These are phyloP conservation scores for Kodamaea kaohsiungensis DNA, from an alignment of 805 yeast genomes.

Conservation along the genomic window DNA sequence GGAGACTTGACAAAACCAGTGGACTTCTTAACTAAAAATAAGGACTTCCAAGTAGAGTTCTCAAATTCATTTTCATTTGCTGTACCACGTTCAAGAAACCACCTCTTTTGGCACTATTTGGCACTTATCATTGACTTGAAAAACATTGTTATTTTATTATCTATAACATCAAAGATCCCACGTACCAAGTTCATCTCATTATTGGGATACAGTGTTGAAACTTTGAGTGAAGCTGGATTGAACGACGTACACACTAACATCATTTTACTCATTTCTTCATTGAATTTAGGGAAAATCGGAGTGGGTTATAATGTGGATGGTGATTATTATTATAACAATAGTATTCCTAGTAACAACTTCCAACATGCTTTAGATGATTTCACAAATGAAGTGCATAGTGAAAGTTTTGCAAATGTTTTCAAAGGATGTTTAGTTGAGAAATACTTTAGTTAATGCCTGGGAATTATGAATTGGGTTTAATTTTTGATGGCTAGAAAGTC, in stretches of 20 bases:
- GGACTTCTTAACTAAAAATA: conserved; percentile 1
- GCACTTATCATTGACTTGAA: conserved; percentile 31
- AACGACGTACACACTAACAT: conserved; percentile 20
- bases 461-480: too few species aligned
- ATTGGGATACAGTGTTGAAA: conserved; percentile 26
- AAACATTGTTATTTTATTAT: conserved; percentile 29
- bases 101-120: conserved; percentile 23
- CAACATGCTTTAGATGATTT: conserved; percentile 4
- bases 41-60: conserved; percentile 11
- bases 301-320: conserved; percentile 26
- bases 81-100: conserved; percentile 16
- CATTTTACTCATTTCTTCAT: conserved; percentile 24
- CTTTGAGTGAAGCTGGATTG: conserved; percentile 8
- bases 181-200: conserved; percentile 22
- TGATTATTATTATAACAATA: conserved; percentile 26
- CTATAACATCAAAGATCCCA: conserved; percentile 25
- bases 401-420: conserved; percentile 29
- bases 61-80: conserved; percentile 17
- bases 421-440: conserved; percentile 27
- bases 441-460: conserved; percentile 16
- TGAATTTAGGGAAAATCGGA: conserved; percentile 29
- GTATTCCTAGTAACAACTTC: conserved; percentile 7
- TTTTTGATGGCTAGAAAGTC: too few species aligned
- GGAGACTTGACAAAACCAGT: conserved; percentile 22
- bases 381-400: conserved; percentile 17